These are phyloP conservation scores for Neurospora africana DNA, from an alignment of 495 filamentous ascomycete species.

Conservation along the genomic window DNA sequence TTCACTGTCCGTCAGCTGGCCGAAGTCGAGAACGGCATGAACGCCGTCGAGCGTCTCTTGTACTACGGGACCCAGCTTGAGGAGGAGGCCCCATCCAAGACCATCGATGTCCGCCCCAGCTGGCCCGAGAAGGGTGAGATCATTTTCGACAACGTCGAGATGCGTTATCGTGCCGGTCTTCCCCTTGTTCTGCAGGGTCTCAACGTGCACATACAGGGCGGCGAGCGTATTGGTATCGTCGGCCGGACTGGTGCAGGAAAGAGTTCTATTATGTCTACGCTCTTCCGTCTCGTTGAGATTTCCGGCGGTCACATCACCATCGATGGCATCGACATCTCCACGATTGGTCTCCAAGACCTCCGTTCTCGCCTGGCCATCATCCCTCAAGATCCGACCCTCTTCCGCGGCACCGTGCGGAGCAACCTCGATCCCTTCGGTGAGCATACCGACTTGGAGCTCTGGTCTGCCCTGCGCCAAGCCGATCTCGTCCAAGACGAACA, in stretches of 20 bases:
- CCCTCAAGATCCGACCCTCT: conserved; percentile 91
- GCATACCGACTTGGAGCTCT: conserved; percentile 77
- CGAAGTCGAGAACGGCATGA: conserved; percentile 97
- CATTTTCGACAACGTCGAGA: conserved; percentile 71
- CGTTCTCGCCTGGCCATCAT: conserved; percentile 88
- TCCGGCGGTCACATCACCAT: conserved; percentile 76
- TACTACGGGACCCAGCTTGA: conserved; percentile 84
- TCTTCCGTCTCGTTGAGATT: conserved; percentile 85
- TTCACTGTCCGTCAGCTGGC: conserved; percentile 91
- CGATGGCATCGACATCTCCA: conserved; percentile 82
- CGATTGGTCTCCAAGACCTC: conserved; percentile 74
- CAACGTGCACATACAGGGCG: conserved; percentile 64
- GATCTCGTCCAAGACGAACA: conserved; percentile 53
- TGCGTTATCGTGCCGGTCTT: conserved; percentile 78
- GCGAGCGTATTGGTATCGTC: conserved; percentile 88
- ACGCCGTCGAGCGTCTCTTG: conserved; percentile 84
- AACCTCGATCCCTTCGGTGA: conserved; percentile 92
- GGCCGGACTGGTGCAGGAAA: conserved; percentile 93
- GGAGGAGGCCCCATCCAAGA: conserved; percentile 74
- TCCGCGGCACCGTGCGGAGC: conserved; percentile 78
- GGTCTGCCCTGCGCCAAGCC: conserved; percentile 73
- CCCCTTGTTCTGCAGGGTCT: conserved; percentile 78
- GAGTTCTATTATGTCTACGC: conserved; percentile 82
- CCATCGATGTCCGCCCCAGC: conserved; percentile 49
- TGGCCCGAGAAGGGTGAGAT: conserved; percentile 88